Evolutionary conservation across 108 stramenopile genomes (phyloP), one percentile per base, ranked within the genome.

Genomic region (Mayamaea pseudoterrestris): DNA sequence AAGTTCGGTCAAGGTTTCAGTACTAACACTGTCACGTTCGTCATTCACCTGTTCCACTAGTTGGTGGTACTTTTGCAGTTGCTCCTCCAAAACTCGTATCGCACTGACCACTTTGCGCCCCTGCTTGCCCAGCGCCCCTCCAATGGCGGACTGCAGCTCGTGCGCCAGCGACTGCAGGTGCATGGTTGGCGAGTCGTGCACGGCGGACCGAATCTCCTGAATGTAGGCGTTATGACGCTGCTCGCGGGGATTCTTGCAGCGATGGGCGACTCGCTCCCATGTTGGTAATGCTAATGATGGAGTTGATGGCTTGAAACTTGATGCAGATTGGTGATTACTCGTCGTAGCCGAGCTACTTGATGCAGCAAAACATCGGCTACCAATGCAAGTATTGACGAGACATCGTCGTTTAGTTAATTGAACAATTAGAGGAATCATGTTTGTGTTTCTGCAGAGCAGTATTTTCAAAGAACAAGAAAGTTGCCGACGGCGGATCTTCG

Each of bases 161-260:
- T 84, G 82, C 52, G 83, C 87, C 13, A 89, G 71, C 21, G 80
- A 77, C 47, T 84, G 81, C 11, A 89, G 14, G 27, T 89, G 87
- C 52, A 74, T 40, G 20, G 68, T 53, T 0, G 87, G 82, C n/a
- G n/a, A n/a, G 64, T 89, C 87, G 26, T 68, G 66, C 6, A 44
- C 50, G 8, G 61, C 58, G n/a, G n/a, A n/a, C 12, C 86, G 71
- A 52, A 82, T 83, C 40, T 61, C 60, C 24, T 89, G 81, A 26
- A 83, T 42, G 46, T 89, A 83, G 30, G 59, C 41, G 41, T 83
- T 80, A 28, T 29, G 58, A 14, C 3, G 16, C 23, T 58, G 58
- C 12, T 51, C 43, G 28, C 72, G 69, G 1, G 75, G 65, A 47
- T 82, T 80, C 54, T 82, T 82, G 20, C 82, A 78, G 29, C 71